Base-by-base conservation (phyloP, 108 stramenopile genomes). In the Pseudonitzschia multistriata region DNA sequence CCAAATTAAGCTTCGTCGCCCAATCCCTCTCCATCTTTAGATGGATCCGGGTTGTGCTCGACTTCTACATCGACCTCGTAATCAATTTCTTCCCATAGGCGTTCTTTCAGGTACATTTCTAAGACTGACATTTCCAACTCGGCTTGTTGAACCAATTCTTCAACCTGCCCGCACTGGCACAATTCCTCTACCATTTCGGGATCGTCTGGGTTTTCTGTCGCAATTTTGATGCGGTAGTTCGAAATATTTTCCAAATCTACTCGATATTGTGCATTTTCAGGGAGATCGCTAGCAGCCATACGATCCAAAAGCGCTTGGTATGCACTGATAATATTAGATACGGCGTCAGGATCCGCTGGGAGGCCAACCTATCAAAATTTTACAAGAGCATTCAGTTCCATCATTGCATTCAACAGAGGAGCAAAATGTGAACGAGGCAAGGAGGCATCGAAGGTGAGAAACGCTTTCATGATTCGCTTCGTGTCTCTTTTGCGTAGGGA, bases 141-240 rank as follows among this genome's bases (percentile, higher is more conserved):
- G 37, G 94, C 94, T 77, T 93, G 92, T 50, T 90, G 78, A 35
- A 96, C 88, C 83, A 96, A 73, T 67, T 96, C 94, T 78, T 96
- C 94, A 65, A 96, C 91, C 69, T 96, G 94, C 47, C 94, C 94
- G 67, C 92, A 93, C 71, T 90, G 85, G 59, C 86, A 86, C 69
- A 88, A 60, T 22, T 91, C 90, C 68, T 96, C 94, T 28, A 96
- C 90, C 68, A 74, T 74, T 64, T 92, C 91, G 48, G 91, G 91
- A 82, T 95, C 91, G 36, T 92, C 89, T 19, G 85, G 77, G 61
- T 91, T 76, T 37, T 88, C 82, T 62, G 72, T 76, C 29, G 81
- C 84, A 8, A 86, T 79, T 56, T 77, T 76, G 82, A 96, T 88
- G 56, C 89, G 87, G 68, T 79, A 91, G 34, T 84, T 78, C 36